Conservation (phyloP, 2,329 filamentous ascomycete species). For the Graphilbum fragrans region DNA sequence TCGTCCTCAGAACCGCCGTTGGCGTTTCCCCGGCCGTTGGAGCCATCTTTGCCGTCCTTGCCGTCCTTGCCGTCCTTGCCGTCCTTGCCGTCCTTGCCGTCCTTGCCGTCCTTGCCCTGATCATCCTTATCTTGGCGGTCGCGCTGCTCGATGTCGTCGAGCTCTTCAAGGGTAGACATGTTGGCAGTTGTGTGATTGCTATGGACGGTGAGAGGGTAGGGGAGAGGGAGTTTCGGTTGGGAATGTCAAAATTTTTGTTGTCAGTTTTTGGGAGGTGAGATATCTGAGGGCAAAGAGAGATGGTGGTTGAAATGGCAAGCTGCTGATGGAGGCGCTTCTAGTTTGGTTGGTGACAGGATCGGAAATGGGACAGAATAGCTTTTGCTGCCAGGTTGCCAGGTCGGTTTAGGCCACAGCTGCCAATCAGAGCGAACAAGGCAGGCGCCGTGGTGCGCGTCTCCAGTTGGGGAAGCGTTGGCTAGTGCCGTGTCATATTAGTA, state of each 20-base stretch:
- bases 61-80: slow-evolving; percentile 18
- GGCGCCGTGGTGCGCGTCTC: slow-evolving; percentile 6
- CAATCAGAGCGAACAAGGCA: slow-evolving; percentile 2
- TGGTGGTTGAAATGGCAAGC: too few relatives aligned
- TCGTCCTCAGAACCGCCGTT: slow-evolving; percentile 36
- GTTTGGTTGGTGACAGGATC: not conserved
- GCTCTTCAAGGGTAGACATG: slow-evolving; percentile 88
- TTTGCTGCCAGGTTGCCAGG: not conserved
- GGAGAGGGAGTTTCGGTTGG: not conserved
- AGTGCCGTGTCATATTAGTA: not conserved
- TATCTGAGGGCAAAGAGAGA: too few relatives aligned
- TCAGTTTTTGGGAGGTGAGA: too few relatives aligned
- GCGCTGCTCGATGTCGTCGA: slow-evolving; percentile 76
- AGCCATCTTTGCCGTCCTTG: slow-evolving; percentile 22
- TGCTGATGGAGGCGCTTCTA: too few relatives aligned
- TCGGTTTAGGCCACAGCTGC: not conserved
- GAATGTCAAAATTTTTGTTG: not conserved
- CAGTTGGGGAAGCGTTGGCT: not conserved
- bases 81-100: slow-evolving; percentile 19
- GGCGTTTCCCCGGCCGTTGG: slow-evolving; percentile 18
- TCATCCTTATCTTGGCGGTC: slow-evolving; percentile 51
- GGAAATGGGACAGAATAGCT: not conserved
- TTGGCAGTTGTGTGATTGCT: too few relatives aligned
- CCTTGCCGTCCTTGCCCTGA: slow-evolving; percentile 21
- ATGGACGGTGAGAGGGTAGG: not conserved